Evolutionary conservation across 2,329 filamentous ascomycete genomes (phyloP).

Genomic region (Nigrospora oryzae): DNA sequence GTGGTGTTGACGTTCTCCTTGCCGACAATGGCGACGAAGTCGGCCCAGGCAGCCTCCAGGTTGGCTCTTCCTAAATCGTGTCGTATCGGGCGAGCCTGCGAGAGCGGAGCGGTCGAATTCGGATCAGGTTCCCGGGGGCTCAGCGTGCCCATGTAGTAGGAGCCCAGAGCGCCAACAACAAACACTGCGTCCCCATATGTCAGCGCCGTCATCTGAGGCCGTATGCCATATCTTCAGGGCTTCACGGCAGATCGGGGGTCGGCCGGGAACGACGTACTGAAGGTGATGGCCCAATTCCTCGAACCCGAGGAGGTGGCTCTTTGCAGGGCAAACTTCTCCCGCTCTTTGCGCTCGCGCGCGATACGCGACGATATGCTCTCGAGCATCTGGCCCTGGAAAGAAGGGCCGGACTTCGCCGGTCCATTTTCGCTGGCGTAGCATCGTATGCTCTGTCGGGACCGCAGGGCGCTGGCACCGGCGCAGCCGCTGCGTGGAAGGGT

Average conservation of each 20-base stretch:
- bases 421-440: constrained; percentile 19
- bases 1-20: constrained; percentile 56
- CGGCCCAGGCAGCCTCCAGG: constrained; percentile 62
- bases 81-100: constrained; percentile 36
- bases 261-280: constrained; percentile 32
- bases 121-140: constrained; percentile 41
- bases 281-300: constrained; percentile 43
- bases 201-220: no score
- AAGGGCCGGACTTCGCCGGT: constrained; percentile 22
- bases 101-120: constrained; percentile 51
- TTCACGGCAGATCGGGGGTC: neutral
- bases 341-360: constrained; percentile 44
- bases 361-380: constrained; percentile 48
- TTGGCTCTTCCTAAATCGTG: constrained; percentile 54
- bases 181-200: constrained; percentile 30
- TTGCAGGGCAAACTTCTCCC: constrained; percentile 37
- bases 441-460: constrained; percentile 5
- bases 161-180: constrained; percentile 38
- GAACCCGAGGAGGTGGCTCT: constrained; percentile 26
- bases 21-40: constrained; percentile 57
- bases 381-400: constrained; percentile 52
- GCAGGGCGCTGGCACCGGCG: constrained; percentile 5
- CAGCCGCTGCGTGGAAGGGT: neutral
- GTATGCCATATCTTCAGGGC: no score
- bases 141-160: constrained; percentile 52